Evolutionary conservation across 805 yeast genomes (phyloP).

Genomic region (Clavispora fructus): DNA sequence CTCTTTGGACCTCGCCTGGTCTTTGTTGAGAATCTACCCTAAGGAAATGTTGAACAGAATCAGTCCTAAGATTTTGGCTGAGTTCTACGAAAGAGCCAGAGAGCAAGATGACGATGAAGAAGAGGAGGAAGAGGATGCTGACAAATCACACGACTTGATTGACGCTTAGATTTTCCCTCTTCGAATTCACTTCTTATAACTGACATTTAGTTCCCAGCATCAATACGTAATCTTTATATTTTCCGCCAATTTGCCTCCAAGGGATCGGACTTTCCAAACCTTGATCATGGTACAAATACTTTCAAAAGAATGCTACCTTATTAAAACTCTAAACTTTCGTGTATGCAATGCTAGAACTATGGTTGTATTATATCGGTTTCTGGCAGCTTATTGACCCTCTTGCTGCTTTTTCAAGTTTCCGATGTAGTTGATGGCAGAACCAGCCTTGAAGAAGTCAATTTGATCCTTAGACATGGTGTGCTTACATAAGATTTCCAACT

Average conservation of each 20-base stretch:
- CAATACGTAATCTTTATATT: background rate
- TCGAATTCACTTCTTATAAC: background rate
- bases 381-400: background rate
- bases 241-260: background rate
- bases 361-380: background rate
- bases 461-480: slow-evolving; percentile 98
- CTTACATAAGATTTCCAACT: slow-evolving; percentile 65
- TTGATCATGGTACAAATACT: background rate
- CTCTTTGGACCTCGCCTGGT: slow-evolving; percentile 97
- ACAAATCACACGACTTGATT: slow-evolving; percentile 38
- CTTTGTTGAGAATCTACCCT: slow-evolving; percentile 95
- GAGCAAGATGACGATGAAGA: slow-evolving; percentile 55
- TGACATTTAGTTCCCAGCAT: background rate
- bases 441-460: slow-evolving; percentile 92
- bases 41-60: slow-evolving; percentile 98
- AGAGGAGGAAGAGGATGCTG: slow-evolving; percentile 35
- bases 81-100: slow-evolving; percentile 89
- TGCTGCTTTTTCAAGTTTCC: slow-evolving; percentile 44
- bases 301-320: background rate
- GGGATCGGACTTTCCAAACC: background rate
- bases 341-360: background rate
- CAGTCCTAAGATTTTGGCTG: slow-evolving; percentile 92
- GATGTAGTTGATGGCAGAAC: slow-evolving; percentile 92
- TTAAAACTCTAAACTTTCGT: background rate
- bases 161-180: slow-evolving; percentile 26